Evolutionary conservation across 106 monocot genomes (phyloP), one percentile per base, ranked within the genome.

Genomic region (Chionographis japonica): DNA sequence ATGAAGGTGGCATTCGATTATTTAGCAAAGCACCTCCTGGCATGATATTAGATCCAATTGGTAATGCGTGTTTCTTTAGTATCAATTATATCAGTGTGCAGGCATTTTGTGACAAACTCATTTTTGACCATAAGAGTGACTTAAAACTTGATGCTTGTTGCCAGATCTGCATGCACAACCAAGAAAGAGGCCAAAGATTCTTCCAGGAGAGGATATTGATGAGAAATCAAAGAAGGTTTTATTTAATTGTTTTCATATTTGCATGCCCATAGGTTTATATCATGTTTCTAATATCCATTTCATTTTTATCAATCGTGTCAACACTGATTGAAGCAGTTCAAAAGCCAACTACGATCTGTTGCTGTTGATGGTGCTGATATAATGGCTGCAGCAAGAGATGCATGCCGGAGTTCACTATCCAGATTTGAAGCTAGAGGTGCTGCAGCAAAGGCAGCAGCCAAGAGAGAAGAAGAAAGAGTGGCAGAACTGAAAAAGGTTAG

Each of bases 211-310:
- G 40, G 85, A 97, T 63, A 72, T 83, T 56, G 57, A 92, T 63
- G 97, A 97, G 62, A 97, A 97, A 75, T 92, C 97, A 65, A 97
- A 92, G 75, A 74, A 80, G 87, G 92, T 89, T 18, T 77, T 17
- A 3, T 20, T 43, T 60, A 19, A 16, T 56, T 39, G 9, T 35
- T n/a, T 70, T 12, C 27, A 27, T 27, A 27, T 20, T 54, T 9
- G 12, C 41, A 19, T 13, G 12, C 11, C 43, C 3, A 39, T 16
- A 19, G 63, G 4, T 46, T 50, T 65, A 14, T 2, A n/a, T 2
- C 56, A 10, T 62, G 51, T 53, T 59, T 12, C 15, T 12, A 37
- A 17, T 63, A 35, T 39, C 39, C 52, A 6, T 53, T 60, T 8
- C 51, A 6, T 54, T 50, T 77, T 35, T 53, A 13, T 54, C 17